These are phyloP conservation scores for Mallotus repandus DNA, from an alignment of 441 rosid species.

Conservation along the genomic window DNA sequence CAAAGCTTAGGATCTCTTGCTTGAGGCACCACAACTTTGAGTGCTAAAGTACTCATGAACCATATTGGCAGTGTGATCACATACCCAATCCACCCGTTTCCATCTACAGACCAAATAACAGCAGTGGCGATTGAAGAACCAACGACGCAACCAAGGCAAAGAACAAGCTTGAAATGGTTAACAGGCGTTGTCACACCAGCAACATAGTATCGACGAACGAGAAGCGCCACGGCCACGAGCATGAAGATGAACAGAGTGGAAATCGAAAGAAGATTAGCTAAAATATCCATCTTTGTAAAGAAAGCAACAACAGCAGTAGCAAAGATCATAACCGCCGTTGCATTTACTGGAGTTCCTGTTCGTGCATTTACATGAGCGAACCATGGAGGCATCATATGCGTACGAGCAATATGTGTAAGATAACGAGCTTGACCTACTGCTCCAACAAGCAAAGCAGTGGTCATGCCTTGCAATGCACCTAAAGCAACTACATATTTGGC, in stretches of 20 bases:
- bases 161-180: constrained; percentile 42
- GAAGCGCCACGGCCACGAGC: constrained; percentile 67
- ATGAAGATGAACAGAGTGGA: constrained; percentile 65
- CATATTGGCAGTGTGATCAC: constrained; percentile 56
- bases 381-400: constrained; percentile 36
- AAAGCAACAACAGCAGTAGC: constrained; percentile 34
- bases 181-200: constrained; percentile 44
- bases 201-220: constrained; percentile 71
- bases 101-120: constrained; percentile 50
- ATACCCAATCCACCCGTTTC: constrained; percentile 56
- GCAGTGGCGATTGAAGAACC: constrained; percentile 53
- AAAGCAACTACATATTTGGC: constrained; percentile 31
- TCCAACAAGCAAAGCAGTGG: constrained; percentile 28
- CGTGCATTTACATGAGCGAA: constrained; percentile 21
- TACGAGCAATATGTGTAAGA: constrained; percentile 31
- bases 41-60: constrained; percentile 47
- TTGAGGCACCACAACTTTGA: constrained; percentile 51
- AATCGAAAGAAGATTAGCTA: constrained; percentile 30
- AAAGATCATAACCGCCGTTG: constrained; percentile 28
- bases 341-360: constrained; percentile 28
- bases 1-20: constrained; percentile 65
- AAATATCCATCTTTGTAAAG: constrained; percentile 32
- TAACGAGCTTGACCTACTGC: constrained; percentile 32
- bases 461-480: constrained; percentile 34
- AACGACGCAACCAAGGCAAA: constrained; percentile 41